Evolutionary conservation across 2,329 filamentous ascomycete species (phyloP), one percentile per base, ranked within the genome.

Genomic region (Alternaria tenuissima): DNA sequence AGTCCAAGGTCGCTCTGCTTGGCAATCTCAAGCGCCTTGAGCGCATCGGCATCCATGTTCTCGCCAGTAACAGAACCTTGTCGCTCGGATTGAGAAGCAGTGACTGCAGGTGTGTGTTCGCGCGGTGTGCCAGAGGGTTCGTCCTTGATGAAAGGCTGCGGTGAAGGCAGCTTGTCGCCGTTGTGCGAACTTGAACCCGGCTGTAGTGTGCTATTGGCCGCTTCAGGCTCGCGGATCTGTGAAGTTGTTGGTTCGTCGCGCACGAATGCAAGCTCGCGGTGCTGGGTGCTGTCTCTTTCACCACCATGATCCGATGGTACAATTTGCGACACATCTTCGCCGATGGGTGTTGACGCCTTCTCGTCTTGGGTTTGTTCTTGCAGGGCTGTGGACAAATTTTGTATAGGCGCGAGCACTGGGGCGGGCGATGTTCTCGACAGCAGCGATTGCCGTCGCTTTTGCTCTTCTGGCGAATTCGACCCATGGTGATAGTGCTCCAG

Each of bases 401-500:
- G 78, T 24, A 82, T 76, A 22, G 81, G 81, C 20, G 81, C 78
- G n/a, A 83, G 71, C 4, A 75, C 62, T 12, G 69, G 75, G 61
- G 72, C 78, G 55, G 72, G 73, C 60, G 61, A 77, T 38, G 69
- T 72, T 57, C 68, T 67, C 34, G 64, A 68, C 61, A 71, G 71
- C 62, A 72, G 67, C 52, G 67, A 81, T 64, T 69, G 80, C 43
- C 78, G 73, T n/a, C 78, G 72, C 47, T 67, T 65, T 53, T 76
- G 75, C 65, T 80, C 78, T 60, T 82, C 79, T 41, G 81, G 81
- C 47, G 81, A 83, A 38, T 75, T 74, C 39, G 81, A 81, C 44
- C 76, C 76, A 63, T 82, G 78, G 62, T 81, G 81, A 66, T 83
- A 83, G 47, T 82, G 81, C 24, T 83, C 80, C 44, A 83, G 77